Evolutionary conservation across 441 rosid genomes (phyloP).

Genomic region (Syzygium malaccense): DNA sequence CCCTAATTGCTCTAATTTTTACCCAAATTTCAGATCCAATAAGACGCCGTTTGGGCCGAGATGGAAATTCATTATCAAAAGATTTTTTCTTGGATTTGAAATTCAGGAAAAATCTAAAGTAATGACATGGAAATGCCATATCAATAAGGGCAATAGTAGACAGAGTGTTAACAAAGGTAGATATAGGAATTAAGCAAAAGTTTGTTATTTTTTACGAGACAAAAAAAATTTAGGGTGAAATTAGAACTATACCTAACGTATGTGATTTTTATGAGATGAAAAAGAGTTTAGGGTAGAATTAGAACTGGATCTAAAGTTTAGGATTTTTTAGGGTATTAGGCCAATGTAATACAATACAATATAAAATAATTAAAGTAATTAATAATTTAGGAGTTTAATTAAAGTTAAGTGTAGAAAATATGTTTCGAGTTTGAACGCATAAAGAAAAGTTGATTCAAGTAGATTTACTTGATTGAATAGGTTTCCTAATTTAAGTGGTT

Average conservation of each 20-base stretch:
- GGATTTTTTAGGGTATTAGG: neutral
- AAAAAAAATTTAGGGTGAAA: neutral
- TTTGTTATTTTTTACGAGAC: too few species aligned
- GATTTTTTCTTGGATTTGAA: too few species aligned
- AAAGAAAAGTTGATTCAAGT: neutral
- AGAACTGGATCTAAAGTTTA: too few species aligned
- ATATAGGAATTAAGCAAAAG: too few species aligned
- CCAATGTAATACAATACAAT: neutral
- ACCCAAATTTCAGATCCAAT: neutral
- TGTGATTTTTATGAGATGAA: too few species aligned
- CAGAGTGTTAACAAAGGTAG: too few species aligned
- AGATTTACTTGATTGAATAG: neutral
- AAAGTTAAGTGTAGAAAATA: neutral
- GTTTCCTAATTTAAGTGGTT: neutral
- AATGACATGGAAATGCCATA: too few species aligned
- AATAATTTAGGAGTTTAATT: neutral
- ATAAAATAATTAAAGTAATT: neutral
- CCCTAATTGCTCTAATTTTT: neutral
- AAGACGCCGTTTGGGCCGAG: too few species aligned
- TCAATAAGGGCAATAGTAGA: too few species aligned
- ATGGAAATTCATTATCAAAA: too few species aligned
- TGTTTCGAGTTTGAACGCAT: neutral
- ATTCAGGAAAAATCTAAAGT: too few species aligned
- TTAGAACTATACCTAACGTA: neutral
- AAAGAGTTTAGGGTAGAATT: neutral